These are phyloP conservation scores for Citrus reticulata DNA, from an alignment of 345 rosid genomes.

Conservation along the genomic window DNA sequence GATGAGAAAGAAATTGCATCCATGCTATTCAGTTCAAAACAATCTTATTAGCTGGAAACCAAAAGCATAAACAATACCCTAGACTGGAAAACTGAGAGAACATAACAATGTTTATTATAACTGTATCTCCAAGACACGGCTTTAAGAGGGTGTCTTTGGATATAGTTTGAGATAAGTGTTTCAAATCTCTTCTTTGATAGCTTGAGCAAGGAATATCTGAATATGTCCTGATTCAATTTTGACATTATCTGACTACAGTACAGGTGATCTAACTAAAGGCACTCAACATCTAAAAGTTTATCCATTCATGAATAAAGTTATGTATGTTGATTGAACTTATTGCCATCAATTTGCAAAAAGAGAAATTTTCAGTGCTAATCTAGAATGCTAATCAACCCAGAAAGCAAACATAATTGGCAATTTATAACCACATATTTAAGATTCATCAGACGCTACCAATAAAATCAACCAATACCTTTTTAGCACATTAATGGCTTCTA, in stretches of 20 bases:
- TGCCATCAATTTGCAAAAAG: neutral
- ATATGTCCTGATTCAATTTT: neutral
- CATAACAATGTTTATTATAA: neutral
- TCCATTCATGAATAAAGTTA: neutral
- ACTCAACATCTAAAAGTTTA: neutral
- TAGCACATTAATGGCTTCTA: constrained; percentile 87
- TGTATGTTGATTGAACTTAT: neutral
- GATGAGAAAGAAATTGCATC: neutral
- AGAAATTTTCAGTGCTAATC: neutral
- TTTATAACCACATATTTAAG: neutral
- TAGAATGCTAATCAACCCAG: neutral
- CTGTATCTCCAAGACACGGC: neutral
- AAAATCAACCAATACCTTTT: constrained; percentile 49
- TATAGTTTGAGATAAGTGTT: neutral
- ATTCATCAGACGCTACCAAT: neutral
- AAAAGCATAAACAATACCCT: neutral
- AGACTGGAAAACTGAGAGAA: neutral
- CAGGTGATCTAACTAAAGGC: neutral
- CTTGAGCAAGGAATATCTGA: neutral
- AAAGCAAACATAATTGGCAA: neutral
- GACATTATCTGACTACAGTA: neutral
- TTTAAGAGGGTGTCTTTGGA: neutral
- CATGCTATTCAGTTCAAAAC: neutral
- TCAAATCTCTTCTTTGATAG: neutral
- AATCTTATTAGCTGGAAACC: neutral